phyloP scores from a whole-genome alignment of 768 basidiomycete species.

The Termitomyces bulborhizus region DNA sequence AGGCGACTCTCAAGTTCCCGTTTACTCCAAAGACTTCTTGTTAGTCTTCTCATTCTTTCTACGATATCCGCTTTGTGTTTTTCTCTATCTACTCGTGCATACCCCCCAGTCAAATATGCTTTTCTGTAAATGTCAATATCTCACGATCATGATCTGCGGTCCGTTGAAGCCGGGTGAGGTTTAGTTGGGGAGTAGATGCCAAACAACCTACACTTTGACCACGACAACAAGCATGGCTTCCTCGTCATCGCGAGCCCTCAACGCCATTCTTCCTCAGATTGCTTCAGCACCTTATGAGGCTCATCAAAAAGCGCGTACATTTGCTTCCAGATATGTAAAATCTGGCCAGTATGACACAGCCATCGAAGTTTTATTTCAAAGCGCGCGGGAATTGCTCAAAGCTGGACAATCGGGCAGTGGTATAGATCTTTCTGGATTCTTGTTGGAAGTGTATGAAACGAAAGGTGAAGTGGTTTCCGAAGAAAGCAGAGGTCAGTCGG shows the following conservation, averaged over 20 bases:
- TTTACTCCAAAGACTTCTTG: constrained; percentile 62
- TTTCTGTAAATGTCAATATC: not conserved
- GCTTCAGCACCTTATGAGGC: constrained; percentile 81
- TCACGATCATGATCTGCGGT: too few species aligned
- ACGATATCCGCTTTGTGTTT: not conserved
- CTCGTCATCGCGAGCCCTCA: constrained; percentile 60
- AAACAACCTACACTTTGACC: constrained; percentile 7
- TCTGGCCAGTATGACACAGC: constrained; percentile 78
- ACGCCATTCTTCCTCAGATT: constrained; percentile 72
- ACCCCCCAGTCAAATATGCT: not conserved
- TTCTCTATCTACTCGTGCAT: not conserved
- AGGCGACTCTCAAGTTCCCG: constrained; percentile 47
- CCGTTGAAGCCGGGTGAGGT: not conserved
- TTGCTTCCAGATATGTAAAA: constrained; percentile 83
- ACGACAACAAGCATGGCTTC: constrained; percentile 14
- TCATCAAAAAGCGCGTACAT: constrained; percentile 95
- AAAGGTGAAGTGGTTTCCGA: constrained; percentile 69
- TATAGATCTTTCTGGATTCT: constrained; percentile 71
- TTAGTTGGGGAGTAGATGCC: constrained; percentile 3
- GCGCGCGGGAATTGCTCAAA: constrained; percentile 84
- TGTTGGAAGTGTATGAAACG: constrained; percentile 79
- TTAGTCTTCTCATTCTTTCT: constrained; percentile 20
- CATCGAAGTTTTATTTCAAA: constrained; percentile 90
- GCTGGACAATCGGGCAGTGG: constrained; percentile 86
- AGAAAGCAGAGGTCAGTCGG: constrained; percentile 68